Evolutionary conservation across 2,329 filamentous ascomycete genomes (phyloP).

Genomic region (Septoria petroselini): DNA sequence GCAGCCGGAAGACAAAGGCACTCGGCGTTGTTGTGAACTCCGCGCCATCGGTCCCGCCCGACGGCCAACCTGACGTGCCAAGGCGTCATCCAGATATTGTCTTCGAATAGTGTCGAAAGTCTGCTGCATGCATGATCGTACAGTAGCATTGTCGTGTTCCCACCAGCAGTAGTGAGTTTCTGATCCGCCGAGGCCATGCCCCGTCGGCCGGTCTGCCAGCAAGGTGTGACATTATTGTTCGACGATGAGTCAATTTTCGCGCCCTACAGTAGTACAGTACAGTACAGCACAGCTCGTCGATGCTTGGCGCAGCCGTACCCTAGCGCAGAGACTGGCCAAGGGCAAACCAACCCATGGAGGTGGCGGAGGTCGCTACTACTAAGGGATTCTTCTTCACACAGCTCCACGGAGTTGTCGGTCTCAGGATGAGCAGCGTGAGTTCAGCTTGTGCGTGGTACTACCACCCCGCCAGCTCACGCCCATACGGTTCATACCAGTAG

Average conservation of each 20-base stretch:
- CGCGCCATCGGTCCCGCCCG: conserved; percentile 11
- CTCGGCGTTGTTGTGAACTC: conserved; percentile 6
- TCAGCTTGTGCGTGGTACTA: background rate
- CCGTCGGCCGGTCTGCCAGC: background rate
- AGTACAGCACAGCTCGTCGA: background rate
- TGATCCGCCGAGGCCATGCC: too few species aligned
- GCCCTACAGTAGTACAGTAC: too few species aligned
- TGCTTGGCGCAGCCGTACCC: background rate
- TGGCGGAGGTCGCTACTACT: too few species aligned
- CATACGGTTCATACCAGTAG: too few species aligned
- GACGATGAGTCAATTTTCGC: background rate
- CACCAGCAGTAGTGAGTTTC: too few species aligned
- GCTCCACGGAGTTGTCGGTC: conserved; percentile 2
- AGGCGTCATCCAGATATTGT: background rate
- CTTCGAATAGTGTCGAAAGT: background rate
- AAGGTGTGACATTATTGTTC: conserved; percentile 6
- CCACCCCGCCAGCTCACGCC: background rate
- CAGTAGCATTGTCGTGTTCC: too few species aligned
- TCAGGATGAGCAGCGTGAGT: background rate
- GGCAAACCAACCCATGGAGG: background rate
- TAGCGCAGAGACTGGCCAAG: background rate
- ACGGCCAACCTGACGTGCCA: background rate
- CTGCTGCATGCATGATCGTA: too few species aligned
- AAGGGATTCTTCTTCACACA: too few species aligned
- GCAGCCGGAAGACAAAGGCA: background rate